Evolutionary conservation across 2,329 filamentous ascomycete species (phyloP).

Genomic region (Aureobasidium namibiae): DNA sequence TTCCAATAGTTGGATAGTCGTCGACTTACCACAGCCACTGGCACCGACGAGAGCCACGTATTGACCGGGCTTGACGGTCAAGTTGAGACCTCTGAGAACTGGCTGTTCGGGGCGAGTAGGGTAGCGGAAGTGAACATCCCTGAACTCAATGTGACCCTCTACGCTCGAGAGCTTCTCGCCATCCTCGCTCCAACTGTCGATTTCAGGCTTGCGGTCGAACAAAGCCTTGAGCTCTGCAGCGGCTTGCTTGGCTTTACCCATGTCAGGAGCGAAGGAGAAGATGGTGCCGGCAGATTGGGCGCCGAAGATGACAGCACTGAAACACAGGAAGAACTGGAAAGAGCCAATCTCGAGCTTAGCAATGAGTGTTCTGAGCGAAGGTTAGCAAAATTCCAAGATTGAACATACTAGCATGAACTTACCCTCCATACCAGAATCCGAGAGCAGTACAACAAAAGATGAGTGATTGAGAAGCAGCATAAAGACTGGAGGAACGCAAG

Average conservation of each 20-base stretch:
- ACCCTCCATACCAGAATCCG: slow-evolving; percentile 73
- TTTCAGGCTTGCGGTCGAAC: slow-evolving; percentile 71
- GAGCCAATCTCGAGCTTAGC: slow-evolving; percentile 61
- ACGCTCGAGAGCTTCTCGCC: slow-evolving; percentile 56
- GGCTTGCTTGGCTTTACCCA: slow-evolving; percentile 85
- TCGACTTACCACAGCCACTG: slow-evolving; percentile 88
- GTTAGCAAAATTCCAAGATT: neutral
- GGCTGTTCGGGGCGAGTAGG: slow-evolving; percentile 84
- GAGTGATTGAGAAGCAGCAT: slow-evolving; percentile 75
- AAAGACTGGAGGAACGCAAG: slow-evolving; percentile 67
- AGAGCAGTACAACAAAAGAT: slow-evolving; percentile 76
- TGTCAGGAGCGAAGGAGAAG: slow-evolving; percentile 84
- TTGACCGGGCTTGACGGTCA: slow-evolving; percentile 66
- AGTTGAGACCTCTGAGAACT: slow-evolving; percentile 77
- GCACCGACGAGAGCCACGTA: slow-evolving; percentile 89
- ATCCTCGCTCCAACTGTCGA: slow-evolving; percentile 71
- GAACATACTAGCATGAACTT: neutral
- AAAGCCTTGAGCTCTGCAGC: slow-evolving; percentile 72
- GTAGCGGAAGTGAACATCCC: slow-evolving; percentile 89
- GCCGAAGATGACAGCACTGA: slow-evolving; percentile 80
- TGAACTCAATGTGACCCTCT: slow-evolving; percentile 78
- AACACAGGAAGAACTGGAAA: slow-evolving; percentile 90
- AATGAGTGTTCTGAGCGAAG: slow-evolving; percentile 42
- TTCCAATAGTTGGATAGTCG: slow-evolving; percentile 83
- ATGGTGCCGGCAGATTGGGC: slow-evolving; percentile 84